Evolutionary conservation across 768 basidiomycete species (phyloP).

Genomic region (Lepiota brunneoincarnata): DNA sequence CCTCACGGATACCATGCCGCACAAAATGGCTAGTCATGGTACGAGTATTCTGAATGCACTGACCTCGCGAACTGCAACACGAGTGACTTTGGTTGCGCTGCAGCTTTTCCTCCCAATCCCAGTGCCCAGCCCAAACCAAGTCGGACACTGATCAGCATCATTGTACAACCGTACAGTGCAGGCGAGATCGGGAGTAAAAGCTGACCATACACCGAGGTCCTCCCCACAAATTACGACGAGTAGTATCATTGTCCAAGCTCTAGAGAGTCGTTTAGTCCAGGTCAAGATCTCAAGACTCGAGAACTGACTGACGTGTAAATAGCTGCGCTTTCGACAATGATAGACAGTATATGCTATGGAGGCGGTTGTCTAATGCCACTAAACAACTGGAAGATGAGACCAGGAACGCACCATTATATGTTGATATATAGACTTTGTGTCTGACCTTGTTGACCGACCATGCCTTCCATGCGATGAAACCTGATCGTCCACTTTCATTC

Average conservation of each 20-base stretch:
- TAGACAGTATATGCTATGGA: neutral
- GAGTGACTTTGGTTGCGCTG: neutral
- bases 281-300: neutral
- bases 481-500: neutral
- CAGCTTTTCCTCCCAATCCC: conserved; percentile 2
- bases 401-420: neutral
- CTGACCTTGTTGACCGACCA: neutral
- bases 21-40: neutral
- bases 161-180: conserved; percentile 13
- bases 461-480: conserved; percentile 3
- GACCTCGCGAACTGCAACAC: conserved; percentile 3
- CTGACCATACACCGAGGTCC: conserved; percentile 5
- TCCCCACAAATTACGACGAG: neutral
- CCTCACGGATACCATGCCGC: no score
- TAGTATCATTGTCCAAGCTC: conserved; percentile 4
- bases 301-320: conserved; percentile 14
- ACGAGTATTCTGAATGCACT: neutral
- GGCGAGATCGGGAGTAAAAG: conserved; percentile 11
- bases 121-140: conserved; percentile 17
- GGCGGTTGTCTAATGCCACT: neutral
- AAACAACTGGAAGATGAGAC: no score
- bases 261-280: neutral
- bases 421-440: neutral
- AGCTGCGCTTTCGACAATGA: conserved; percentile 15
- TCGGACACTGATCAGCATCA: conserved; percentile 18